phyloP scores from a whole-genome alignment of 352 stramenopile genomes.

The Pythium vanterpoolii region DNA sequence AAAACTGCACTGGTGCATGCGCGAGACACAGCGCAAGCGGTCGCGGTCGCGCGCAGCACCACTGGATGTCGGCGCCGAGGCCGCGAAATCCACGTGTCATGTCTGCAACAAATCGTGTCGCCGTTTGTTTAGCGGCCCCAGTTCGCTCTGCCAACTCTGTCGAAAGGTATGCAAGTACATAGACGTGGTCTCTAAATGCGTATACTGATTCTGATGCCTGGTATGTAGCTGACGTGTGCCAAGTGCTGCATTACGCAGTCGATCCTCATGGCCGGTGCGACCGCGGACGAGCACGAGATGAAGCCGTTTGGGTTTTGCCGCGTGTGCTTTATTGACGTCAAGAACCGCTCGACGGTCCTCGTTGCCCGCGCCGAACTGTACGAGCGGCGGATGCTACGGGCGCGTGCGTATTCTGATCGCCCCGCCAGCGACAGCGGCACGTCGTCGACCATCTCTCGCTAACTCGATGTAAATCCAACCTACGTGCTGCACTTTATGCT shows the following conservation, averaged over 20 bases:
- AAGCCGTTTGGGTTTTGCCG: slow-evolving; percentile 19
- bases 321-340: slow-evolving; percentile 18
- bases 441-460: background rate
- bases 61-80: slow-evolving; percentile 10
- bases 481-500: too few relatives aligned
- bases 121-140: slow-evolving; percentile 10
- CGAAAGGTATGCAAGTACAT: slow-evolving; percentile 19
- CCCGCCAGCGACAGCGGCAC: slow-evolving; percentile 9
- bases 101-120: slow-evolving; percentile 17
- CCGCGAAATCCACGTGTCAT: slow-evolving; percentile 7
- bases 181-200: too few relatives aligned
- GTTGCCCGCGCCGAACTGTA: slow-evolving; percentile 18
- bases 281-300: slow-evolving; percentile 9
- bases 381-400: slow-evolving; percentile 8
- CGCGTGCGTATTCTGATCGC: slow-evolving; percentile 8
- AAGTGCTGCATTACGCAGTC: slow-evolving; percentile 20
- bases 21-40: slow-evolving; percentile 22
- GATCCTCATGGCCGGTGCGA: slow-evolving; percentile 19
- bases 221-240: slow-evolving; percentile 19
- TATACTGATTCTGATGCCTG: too few relatives aligned
- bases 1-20: slow-evolving; percentile 50
- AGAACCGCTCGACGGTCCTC: slow-evolving; percentile 12
- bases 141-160: slow-evolving; percentile 21
- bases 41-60: background rate
- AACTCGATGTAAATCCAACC: too few relatives aligned